These are phyloP conservation scores for Trichosporon sp. DNA, from an alignment of 1,284 basidiomycete species.

Conservation along the genomic window DNA sequence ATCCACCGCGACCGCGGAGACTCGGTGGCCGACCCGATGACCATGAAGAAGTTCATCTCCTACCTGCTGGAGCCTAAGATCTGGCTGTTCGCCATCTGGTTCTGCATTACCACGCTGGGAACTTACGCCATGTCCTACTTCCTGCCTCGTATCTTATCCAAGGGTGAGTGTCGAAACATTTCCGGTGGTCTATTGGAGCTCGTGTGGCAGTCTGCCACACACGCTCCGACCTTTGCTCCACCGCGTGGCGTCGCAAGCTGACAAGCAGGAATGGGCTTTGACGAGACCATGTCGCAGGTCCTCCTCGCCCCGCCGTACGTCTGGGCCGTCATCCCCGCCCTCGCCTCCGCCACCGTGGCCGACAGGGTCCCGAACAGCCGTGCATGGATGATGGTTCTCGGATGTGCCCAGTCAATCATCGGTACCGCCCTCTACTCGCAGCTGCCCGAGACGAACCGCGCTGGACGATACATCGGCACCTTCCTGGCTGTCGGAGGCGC, in stretches of 20 bases:
- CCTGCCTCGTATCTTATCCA: constrained; percentile 46
- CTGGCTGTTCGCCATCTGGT: constrained; percentile 49
- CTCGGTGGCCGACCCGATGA: constrained; percentile 45
- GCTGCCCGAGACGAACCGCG: constrained; percentile 14
- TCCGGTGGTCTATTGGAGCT: no score
- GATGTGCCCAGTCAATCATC: neutral
- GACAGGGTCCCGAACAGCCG: constrained; percentile 21
- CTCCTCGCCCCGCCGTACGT: constrained; percentile 39
- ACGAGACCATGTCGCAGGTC: constrained; percentile 39
- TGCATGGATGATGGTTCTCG: neutral
- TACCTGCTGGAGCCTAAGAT: constrained; percentile 48
- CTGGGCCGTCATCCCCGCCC: neutral
- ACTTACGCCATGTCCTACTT: constrained; percentile 38
- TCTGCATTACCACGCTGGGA: constrained; percentile 29
- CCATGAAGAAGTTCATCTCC: constrained; percentile 35
- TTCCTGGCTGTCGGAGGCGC: constrained; percentile 47
- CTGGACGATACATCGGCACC: constrained; percentile 44
- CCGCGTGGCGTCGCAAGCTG: no score
- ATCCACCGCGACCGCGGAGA: constrained; percentile 51
- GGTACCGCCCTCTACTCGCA: constrained; percentile 13
- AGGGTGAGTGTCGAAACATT: neutral
- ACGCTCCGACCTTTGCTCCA: no score
- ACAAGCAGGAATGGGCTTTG: no score
- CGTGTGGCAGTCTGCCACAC: no score
- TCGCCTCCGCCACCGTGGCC: neutral